These are phyloP conservation scores for Ophiognomonia clavigignenti-juglandacearum DNA, from an alignment of 2,329 filamentous ascomycete genomes.

Conservation along the genomic window DNA sequence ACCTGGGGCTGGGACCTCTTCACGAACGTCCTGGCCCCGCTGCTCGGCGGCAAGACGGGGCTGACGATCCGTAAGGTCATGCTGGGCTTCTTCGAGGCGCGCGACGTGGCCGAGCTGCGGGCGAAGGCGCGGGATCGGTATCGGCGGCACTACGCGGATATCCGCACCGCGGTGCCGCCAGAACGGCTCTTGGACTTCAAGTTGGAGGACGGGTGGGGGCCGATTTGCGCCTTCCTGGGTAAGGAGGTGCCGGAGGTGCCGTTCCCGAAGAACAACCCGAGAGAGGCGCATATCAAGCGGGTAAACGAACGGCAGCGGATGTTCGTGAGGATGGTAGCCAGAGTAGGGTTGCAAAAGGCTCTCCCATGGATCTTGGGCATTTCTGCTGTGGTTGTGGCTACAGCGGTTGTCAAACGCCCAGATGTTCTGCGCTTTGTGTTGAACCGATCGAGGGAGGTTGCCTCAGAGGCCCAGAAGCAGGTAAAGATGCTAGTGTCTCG, in stretches of 20 bases:
- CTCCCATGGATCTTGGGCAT: neutral
- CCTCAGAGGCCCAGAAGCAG: neutral
- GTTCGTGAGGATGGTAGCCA: neutral
- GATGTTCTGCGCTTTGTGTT: neutral
- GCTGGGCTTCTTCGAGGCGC: constrained; percentile 63
- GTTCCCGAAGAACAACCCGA: neutral
- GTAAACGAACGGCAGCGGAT: neutral
- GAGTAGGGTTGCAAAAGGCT: neutral
- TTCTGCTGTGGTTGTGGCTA: neutral
- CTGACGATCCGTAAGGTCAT: constrained; percentile 58
- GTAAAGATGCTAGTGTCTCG: no score
- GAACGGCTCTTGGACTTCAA: constrained; percentile 16
- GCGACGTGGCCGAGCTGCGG: constrained; percentile 58
- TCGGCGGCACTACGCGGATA: constrained; percentile 19
- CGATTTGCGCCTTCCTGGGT: constrained; percentile 1
- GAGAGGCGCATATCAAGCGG: neutral
- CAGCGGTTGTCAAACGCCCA: neutral
- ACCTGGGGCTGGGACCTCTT: neutral
- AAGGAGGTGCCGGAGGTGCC: neutral
- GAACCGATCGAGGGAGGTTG: neutral
- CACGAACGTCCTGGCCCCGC: neutral
- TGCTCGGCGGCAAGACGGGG: neutral
- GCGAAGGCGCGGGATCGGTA: constrained; percentile 41
- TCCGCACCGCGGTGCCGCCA: constrained; percentile 29
- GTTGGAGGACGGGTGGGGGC: constrained; percentile 1